These are phyloP conservation scores for Cupressus sempervirens DNA, from an alignment of 75 land plant genomes.

Conservation along the genomic window DNA sequence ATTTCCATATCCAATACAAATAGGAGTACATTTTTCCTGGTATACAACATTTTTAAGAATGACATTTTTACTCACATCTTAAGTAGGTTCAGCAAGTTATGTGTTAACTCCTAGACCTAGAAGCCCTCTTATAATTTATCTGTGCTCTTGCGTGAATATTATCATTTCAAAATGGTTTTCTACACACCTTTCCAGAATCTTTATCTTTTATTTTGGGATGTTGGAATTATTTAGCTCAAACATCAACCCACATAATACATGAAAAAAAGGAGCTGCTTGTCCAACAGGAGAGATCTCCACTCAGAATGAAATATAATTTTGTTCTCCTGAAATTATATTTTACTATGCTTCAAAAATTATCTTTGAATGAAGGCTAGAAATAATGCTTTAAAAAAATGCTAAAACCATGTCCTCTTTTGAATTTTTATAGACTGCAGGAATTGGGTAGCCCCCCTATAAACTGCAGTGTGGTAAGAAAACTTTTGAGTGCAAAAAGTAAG, in stretches of 20 bases:
- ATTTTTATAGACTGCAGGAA: no score
- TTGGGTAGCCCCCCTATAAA: no score
- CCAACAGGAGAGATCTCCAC: no score
- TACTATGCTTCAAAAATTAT: no score
- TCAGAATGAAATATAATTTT: no score
- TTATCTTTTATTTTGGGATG: not conserved
- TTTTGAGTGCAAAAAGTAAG: not conserved
- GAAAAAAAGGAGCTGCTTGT: not conserved
- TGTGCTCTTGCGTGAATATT: not conserved
- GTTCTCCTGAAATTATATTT: no score
- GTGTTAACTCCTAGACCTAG: not conserved
- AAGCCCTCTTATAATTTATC: not conserved
- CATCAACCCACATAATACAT: not conserved
- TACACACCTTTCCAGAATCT: not conserved
- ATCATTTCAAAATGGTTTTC: not conserved
- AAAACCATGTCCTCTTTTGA: not conserved
- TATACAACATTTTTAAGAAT: no score
- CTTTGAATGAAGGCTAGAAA: not conserved
- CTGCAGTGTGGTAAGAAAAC: no score
- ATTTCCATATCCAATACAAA: not conserved
- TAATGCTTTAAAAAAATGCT: not conserved
- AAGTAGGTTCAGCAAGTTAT: not conserved
- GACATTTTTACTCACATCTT: not conserved
- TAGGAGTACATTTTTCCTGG: no score
- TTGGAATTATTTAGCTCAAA: not conserved